Evolutionary conservation across 2,329 filamentous ascomycete species (phyloP), one percentile per base, ranked within the genome.

Genomic region (Hypomyces rosellus): DNA sequence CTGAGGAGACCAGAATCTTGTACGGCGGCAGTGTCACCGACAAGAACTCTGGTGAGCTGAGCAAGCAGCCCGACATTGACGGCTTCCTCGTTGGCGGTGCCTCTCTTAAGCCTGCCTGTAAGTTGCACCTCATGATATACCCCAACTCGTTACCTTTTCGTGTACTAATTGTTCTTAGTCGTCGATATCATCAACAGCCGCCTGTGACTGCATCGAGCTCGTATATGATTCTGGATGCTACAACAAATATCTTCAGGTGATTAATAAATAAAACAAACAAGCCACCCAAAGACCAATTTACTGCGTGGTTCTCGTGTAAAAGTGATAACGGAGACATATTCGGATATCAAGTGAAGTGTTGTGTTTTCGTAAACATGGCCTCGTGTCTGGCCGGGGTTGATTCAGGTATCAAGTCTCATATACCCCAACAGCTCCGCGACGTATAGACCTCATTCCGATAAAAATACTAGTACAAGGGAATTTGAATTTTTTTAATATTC

Each of bases 61-160:
- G 87, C 69, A 92, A 90, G 79, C 84, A 97, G 82, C 70, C 82
- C 57, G 93, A 99, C 72, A 96, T 99, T 70, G 93, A 99, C 72
- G 93, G 93, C 53, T 97, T 97, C 85, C 81, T 97, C 61, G 92
- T 97, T 60, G 92, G 92, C 59, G 92, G 92, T 72, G 92, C 92
- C 67, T 93, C 88, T 70, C 82, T 97, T 76, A 97, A 97, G 85
- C 92, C 92, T 67, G 91, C 89, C 59, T 96, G 86, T 89, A 75
- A 79, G 86, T 78, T 41, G 16, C 14, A 3, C 38, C 30, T 14
- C 30, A 12, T 36, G 22, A 37, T 7, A 5, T 20, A 18, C 14
- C 7, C 38, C 20, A n/a, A 11, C 4, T 30, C 25, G 25, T 8
- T 30, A 30, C 25, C 4, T n/a, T 30, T 36, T 11, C 33, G 25